These are phyloP conservation scores for Hymenoscyphus fructigenus DNA, from an alignment of 2,329 filamentous ascomycete genomes.

Conservation along the genomic window DNA sequence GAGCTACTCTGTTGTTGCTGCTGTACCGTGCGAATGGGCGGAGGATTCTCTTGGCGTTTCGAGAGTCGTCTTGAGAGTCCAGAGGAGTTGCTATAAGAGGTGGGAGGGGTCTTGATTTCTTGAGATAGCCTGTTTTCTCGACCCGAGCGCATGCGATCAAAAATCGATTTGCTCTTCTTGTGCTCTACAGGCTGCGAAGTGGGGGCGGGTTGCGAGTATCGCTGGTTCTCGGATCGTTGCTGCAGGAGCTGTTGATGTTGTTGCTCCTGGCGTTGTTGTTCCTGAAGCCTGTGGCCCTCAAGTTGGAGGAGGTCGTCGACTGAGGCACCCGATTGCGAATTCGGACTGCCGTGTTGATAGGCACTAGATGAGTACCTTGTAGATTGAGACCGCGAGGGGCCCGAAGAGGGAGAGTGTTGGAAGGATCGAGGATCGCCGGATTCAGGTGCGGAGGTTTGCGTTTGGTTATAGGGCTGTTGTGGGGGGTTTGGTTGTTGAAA, in stretches of 20 bases:
- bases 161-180: constrained; percentile 34
- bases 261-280: constrained; percentile 16
- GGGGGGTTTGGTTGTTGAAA: background rate
- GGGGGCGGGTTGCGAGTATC: constrained; percentile 10
- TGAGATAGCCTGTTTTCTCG: constrained; percentile 28
- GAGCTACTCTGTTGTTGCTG: constrained; percentile 37
- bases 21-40: constrained; percentile 42
- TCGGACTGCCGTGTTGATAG: constrained; percentile 25
- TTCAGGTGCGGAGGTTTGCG: constrained; percentile 21
- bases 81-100: constrained; percentile 47
- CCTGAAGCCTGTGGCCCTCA: constrained; percentile 25
- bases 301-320: constrained; percentile 29
- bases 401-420: constrained; percentile 19
- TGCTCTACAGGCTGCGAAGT: constrained; percentile 27
- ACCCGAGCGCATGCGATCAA: constrained; percentile 35
- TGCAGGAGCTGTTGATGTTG: background rate
- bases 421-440: constrained; percentile 25
- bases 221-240: background rate
- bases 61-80: constrained; percentile 53
- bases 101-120: constrained; percentile 15
- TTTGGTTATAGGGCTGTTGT: constrained; percentile 32
- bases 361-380: constrained; percentile 26
- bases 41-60: constrained; percentile 53
- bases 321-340: constrained; percentile 23
- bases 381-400: constrained; percentile 30